Percentiles rank a stretch among this genome's conserved stretches.
Conservation (phyloP, 2,329 filamentous ascomycete species). For the Trichophyton schoenleinii region DNA sequence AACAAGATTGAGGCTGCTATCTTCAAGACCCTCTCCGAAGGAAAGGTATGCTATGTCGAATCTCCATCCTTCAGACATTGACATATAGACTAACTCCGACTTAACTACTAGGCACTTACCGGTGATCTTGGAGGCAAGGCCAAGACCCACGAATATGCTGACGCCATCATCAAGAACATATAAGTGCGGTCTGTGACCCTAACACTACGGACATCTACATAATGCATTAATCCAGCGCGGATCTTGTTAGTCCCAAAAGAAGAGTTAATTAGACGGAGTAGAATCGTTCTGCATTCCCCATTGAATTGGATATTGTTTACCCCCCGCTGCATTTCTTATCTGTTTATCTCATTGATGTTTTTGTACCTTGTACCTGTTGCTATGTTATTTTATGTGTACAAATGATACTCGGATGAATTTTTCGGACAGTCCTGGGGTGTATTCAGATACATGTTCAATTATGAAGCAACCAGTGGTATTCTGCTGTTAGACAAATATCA, state of each 20-base stretch:
- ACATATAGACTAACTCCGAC: neutral
- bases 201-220: neutral
- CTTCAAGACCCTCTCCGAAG: conserved; percentile 89
- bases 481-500: neutral
- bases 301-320: neutral
- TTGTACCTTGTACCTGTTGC: neutral
- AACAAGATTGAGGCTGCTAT: conserved; percentile 83
- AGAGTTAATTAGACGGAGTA: conserved; percentile 3
- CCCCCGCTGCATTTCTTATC: neutral
- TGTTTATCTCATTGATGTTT: neutral
- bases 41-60: conserved; percentile 50
- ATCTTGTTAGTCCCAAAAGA: neutral
- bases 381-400: conserved; percentile 2
- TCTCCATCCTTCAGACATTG: neutral
- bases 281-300: conserved; percentile 1
- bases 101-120: conserved; percentile 52
- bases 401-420: neutral
- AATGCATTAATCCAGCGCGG: conserved; percentile 1
- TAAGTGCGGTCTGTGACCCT: conserved; percentile 21
- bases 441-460: neutral
- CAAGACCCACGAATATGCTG: conserved; percentile 89
- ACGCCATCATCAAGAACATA: conserved; percentile 67
- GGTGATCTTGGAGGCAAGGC: conserved; percentile 93
- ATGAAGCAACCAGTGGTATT: neutral
- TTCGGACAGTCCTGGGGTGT: neutral